Evolutionary conservation across 1,284 basidiomycete genomes (phyloP).

Genomic region (Pseudozyma hubeiensis): DNA sequence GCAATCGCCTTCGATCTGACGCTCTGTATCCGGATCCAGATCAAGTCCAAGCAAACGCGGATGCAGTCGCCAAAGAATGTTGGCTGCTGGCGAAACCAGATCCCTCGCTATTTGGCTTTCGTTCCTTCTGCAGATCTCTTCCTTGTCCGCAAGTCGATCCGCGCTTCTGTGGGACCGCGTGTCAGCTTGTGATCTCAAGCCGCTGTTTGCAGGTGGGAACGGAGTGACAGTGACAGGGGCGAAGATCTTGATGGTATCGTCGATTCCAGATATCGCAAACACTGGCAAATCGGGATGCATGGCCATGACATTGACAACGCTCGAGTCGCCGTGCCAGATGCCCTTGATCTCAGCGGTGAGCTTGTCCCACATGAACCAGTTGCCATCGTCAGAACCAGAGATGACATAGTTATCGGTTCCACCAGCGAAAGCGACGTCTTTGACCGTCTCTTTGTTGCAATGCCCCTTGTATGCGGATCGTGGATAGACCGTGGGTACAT

Average conservation of each 20-base stretch:
- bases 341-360: slow-evolving; percentile 41
- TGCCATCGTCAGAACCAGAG: slow-evolving; percentile 89
- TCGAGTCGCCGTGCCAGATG: slow-evolving; percentile 50
- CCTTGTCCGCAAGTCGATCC: slow-evolving; percentile 29
- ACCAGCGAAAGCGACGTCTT: slow-evolving; percentile 90
- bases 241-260: slow-evolving; percentile 86
- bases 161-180: slow-evolving; percentile 2
- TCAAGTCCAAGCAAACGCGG: slow-evolving; percentile 7
- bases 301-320: slow-evolving; percentile 81
- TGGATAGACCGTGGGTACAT: slow-evolving; percentile 76
- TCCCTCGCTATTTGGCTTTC: slow-evolving; percentile 4
- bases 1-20: slow-evolving; percentile 3
- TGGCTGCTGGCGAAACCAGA: not conserved
- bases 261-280: slow-evolving; percentile 88
- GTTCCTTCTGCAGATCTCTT: slow-evolving; percentile 17
- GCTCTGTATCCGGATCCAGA: slow-evolving; percentile 1
- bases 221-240: slow-evolving; percentile 71
- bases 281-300: slow-evolving; percentile 83
- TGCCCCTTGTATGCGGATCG: slow-evolving; percentile 78
- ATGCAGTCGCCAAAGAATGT: slow-evolving; percentile 16
- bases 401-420: slow-evolving; percentile 80
- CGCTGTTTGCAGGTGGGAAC: slow-evolving; percentile 7
- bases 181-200: slow-evolving; percentile 1
- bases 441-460: slow-evolving; percentile 86
- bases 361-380: slow-evolving; percentile 75